phyloP scores from a whole-genome alignment of 345 rosid species.

The sweet orange (Citrus sinensis) region DVS_A1.0 CM039161.1:24368001-24368500 shows the following conservation, averaged over 20 bases:
- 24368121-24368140: conserved; percentile 91
- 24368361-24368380: conserved; percentile 98
- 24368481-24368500: not conserved
- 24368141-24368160: conserved; percentile 78
- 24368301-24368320: not conserved
- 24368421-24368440: conserved; percentile 89
- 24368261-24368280: not conserved
- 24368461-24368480: not conserved
- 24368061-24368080: conserved; percentile 74
- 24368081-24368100: conserved; percentile 85
- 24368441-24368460: not conserved
- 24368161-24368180: conserved; percentile 72
- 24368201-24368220: conserved; percentile 89
- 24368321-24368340: conserved; percentile 33
- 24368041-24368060: conserved; percentile 82
- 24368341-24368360: conserved; percentile 97
- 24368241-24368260: conserved; percentile 43
- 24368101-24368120: conserved; percentile 91
- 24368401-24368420: conserved; percentile 71
- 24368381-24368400: conserved; percentile 81
- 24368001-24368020: conserved; percentile 57
- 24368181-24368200: conserved; percentile 81
- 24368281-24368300: not conserved
- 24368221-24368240: conserved; percentile 98
- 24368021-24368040: conserved; percentile 90